A percentile compares a stretch with the other conserved stretches of the same genome.
These are phyloP conservation scores for Williopsis jadinii DNA, from an alignment of 1,139 yeast genomes.

Conservation along the genomic window DNA sequence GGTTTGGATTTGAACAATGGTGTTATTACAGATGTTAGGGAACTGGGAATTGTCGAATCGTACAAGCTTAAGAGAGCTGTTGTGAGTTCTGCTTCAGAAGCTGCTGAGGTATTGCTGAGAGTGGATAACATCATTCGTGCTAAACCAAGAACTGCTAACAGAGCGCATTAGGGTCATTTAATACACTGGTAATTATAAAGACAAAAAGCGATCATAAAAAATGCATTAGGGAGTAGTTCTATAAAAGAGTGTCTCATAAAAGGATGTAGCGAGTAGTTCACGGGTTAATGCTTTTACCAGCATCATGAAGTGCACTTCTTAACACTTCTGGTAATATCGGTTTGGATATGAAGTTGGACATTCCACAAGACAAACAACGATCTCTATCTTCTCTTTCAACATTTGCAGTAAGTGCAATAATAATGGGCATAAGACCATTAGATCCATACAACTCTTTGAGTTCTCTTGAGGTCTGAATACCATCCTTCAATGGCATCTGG, in stretches of 20 bases:
- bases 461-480: constrained; percentile 85
- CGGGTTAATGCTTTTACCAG: constrained; percentile 2
- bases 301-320: constrained; percentile 24
- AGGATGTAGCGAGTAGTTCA: too few relatives aligned
- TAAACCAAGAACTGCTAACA: constrained; percentile 93
- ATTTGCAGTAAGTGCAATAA: constrained; percentile 47
- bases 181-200: background rate
- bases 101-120: constrained; percentile 89
- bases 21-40: constrained; percentile 87
- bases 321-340: constrained; percentile 47
- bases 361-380: constrained; percentile 42
- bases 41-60: constrained; percentile 86
- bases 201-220: background rate
- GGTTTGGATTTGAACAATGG: constrained; percentile 88
- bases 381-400: constrained; percentile 51
- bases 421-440: constrained; percentile 32
- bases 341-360: constrained; percentile 50
- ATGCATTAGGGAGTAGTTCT: background rate
- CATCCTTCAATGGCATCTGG: constrained; percentile 86
- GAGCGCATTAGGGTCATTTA: constrained; percentile 28
- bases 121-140: constrained; percentile 97
- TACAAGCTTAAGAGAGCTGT: constrained; percentile 90
- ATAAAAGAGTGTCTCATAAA: too few relatives aligned
- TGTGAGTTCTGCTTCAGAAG: constrained; percentile 94
- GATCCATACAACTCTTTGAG: constrained; percentile 51